phyloP scores from a whole-genome alignment of 805 yeast species.

The Cyberlindnera amylophila region DNA sequence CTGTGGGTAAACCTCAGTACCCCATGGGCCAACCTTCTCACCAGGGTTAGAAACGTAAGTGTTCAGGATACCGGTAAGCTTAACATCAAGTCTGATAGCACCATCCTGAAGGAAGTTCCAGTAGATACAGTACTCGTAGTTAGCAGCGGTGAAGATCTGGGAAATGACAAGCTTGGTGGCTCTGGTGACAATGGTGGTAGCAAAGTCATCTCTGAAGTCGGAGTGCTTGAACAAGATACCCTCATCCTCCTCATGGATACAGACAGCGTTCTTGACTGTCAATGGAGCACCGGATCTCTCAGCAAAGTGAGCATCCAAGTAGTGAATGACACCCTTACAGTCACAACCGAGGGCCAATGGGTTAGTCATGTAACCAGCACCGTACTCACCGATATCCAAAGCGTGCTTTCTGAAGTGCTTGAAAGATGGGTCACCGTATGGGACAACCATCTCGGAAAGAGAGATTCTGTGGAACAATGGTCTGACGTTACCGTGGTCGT shows the following conservation, averaged over 20 bases:
- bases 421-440: conserved; percentile 74
- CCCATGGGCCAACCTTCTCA: conserved; percentile 73
- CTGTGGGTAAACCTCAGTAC: conserved; percentile 74
- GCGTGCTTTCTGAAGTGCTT: conserved; percentile 87
- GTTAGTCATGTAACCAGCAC: conserved; percentile 84
- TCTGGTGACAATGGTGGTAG: conserved; percentile 71
- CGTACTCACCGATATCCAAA: conserved; percentile 82
- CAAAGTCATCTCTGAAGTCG: conserved; percentile 76
- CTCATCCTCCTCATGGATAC: conserved; percentile 85
- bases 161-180: conserved; percentile 71
- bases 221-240: conserved; percentile 79
- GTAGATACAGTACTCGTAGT: conserved; percentile 74
- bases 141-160: conserved; percentile 83
- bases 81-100: conserved; percentile 72
- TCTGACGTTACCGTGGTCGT: conserved; percentile 70
- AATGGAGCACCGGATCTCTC: conserved; percentile 65
- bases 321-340: conserved; percentile 82
- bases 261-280: conserved; percentile 71
- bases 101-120: conserved; percentile 85
- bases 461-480: conserved; percentile 79
- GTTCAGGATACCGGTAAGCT: conserved; percentile 80
- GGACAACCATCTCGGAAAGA: conserved; percentile 79
- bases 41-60: conserved; percentile 61
- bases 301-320: conserved; percentile 73
- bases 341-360: conserved; percentile 78